phyloP scores from a whole-genome alignment of 2,329 filamentous ascomycete species.

The Elsinoe ampelina region DNA sequence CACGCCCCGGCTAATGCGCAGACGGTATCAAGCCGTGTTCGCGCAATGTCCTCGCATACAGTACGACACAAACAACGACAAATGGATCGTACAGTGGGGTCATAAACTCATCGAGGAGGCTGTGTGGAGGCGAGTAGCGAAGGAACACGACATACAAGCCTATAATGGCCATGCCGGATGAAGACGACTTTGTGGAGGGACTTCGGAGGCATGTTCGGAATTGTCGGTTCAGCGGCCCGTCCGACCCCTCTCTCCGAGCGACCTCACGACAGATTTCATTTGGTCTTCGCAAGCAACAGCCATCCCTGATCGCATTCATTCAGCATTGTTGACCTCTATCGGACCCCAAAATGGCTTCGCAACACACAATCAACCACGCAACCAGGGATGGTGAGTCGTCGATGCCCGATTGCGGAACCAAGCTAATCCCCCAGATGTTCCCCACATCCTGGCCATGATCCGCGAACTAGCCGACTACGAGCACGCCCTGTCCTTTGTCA shows the following conservation, averaged over 20 bases:
- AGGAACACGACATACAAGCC: too few relatives aligned
- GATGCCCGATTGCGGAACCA: neutral
- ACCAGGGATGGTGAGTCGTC: constrained; percentile 45
- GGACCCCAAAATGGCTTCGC: constrained; percentile 21
- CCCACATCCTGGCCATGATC: constrained; percentile 72
- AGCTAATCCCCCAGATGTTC: constrained; percentile 53
- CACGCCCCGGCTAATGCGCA: constrained; percentile 36
- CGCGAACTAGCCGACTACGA: constrained; percentile 83
- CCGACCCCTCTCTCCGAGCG: too few relatives aligned
- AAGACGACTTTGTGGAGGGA: too few relatives aligned
- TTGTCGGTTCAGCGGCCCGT: too few relatives aligned
- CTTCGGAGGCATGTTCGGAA: too few relatives aligned
- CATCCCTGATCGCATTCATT: too few relatives aligned
- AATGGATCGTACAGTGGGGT: constrained; percentile 31
- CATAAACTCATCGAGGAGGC: neutral
- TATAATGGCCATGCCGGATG: neutral
- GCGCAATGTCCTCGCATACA: constrained; percentile 34
- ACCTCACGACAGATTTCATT: too few relatives aligned
- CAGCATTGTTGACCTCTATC: too few relatives aligned
- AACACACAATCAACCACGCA: constrained; percentile 47
- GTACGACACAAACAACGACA: constrained; percentile 25
- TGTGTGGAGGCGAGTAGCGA: neutral
- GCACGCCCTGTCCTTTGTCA: constrained; percentile 61
- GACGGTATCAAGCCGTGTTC: constrained; percentile 36
- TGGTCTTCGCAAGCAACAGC: too few relatives aligned